A percentile compares a stretch with the other conserved stretches of the same genome.
phyloP scores from a whole-genome alignment of 2,329 filamentous ascomycete genomes.

The Ramularia endophylla region DNA sequence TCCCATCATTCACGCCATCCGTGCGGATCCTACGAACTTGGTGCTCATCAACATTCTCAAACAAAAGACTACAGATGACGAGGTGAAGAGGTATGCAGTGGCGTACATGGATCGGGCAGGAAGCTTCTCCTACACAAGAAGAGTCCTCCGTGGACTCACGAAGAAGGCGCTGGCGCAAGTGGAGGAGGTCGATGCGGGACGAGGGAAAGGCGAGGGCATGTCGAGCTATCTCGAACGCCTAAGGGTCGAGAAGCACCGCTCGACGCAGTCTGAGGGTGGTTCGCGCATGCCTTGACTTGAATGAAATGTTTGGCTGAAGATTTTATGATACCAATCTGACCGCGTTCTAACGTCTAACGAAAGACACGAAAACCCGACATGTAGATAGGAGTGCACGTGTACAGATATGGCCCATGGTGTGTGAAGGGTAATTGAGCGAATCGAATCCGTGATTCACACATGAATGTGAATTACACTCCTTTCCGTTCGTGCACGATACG shows the following conservation, averaged over 20 bases:
- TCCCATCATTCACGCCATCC: conserved; percentile 89
- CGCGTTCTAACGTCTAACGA: conserved; percentile 1
- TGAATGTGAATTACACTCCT: too few species aligned
- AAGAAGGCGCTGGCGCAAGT: conserved; percentile 40
- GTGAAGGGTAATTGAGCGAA: too few species aligned
- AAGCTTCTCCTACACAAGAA: conserved; percentile 78
- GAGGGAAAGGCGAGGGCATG: conserved; percentile 33
- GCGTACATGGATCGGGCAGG: conserved; percentile 82
- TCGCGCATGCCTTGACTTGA: neutral
- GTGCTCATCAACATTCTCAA: conserved; percentile 88
- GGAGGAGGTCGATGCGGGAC: conserved; percentile 33
- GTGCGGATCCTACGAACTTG: conserved; percentile 63
- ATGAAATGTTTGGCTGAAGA: neutral
- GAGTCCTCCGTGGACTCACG: conserved; percentile 46
- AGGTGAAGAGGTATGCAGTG: conserved; percentile 88
- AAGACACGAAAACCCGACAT: neutral
- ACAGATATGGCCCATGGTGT: too few species aligned
- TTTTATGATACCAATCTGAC: conserved; percentile 9
- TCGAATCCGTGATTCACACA: too few species aligned
- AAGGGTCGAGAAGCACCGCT: conserved; percentile 26
- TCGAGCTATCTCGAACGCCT: conserved; percentile 36
- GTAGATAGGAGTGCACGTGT: too few species aligned
- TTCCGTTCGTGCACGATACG: too few species aligned
- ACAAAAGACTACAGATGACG: conserved; percentile 78
- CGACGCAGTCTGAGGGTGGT: neutral